Percentiles rank a stretch among this genome's conserved stretches.
Evolutionary conservation across 371 early-diverging fungal genomes (phyloP).

Genomic region (Mucor racemosus): DNA sequence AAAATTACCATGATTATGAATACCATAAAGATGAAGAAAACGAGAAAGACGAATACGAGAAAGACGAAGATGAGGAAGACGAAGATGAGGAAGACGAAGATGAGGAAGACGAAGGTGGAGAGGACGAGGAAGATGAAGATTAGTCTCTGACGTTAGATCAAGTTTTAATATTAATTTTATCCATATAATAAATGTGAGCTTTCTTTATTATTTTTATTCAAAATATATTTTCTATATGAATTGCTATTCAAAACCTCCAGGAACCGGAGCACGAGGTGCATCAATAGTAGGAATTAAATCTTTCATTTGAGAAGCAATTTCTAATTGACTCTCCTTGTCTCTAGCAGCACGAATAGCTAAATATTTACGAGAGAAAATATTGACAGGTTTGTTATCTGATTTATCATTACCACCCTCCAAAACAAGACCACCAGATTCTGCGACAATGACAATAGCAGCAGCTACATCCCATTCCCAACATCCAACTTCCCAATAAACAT

Average conservation of each 20-base stretch:
- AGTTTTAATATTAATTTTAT: too few species aligned
- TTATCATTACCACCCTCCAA: conserved; percentile 54
- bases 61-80: not conserved
- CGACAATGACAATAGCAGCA: conserved; percentile 75
- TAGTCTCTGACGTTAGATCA: not conserved
- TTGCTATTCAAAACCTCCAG: conserved; percentile 48
- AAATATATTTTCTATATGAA: too few species aligned
- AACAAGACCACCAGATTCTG: conserved; percentile 78
- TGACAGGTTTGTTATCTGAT: conserved; percentile 32
- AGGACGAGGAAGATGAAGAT: not conserved
- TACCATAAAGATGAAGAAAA: not conserved
- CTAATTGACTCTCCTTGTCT: conserved; percentile 32
- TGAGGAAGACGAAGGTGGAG: not conserved
- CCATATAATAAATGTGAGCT: too few species aligned
- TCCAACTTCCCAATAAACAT: conserved; percentile 94
- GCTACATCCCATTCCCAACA: conserved; percentile 84
- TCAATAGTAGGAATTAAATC: conserved; percentile 45
- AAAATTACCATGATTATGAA: not conserved
- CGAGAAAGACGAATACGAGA: not conserved
- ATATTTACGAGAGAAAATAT: conserved; percentile 56
- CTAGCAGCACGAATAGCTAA: conserved; percentile 51
- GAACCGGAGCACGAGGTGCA: conserved; percentile 51
- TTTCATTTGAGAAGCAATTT: conserved; percentile 50
- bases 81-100: not conserved
- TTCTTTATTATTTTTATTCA: too few species aligned